Percentiles rank a stretch among this genome's conserved stretches.
Evolutionary conservation across 306 rosid genomes (phyloP).

Genomic region (Mucuna pruriens): DNA sequence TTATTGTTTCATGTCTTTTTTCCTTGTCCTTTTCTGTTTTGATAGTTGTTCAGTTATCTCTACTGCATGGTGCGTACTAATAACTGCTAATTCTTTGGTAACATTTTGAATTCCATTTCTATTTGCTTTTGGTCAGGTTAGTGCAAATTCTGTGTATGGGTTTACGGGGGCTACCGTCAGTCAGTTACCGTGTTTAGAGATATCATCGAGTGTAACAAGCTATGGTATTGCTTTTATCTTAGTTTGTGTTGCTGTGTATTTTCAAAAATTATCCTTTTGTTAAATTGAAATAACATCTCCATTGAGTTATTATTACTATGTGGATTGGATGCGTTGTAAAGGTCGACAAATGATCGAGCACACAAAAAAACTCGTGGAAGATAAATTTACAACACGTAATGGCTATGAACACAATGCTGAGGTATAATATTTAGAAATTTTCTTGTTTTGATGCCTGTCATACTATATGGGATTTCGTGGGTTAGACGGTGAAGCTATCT

Average conservation of each 20-base stretch:
- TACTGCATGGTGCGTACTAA: conserved; percentile 4
- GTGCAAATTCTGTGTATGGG: conserved; percentile 99
- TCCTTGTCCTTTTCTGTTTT: not conserved
- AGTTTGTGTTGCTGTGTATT: conserved; percentile 11
- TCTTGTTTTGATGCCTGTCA: conserved; percentile 27
- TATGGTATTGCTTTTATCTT: conserved; percentile 65
- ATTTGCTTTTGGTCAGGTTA: conserved; percentile 60
- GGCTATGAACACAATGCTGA: conserved; percentile 91
- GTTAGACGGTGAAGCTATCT: conserved; percentile 10
- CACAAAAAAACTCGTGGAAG: conserved; percentile 86
- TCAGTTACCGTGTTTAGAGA: conserved; percentile 93
- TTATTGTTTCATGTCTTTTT: conserved; percentile 27
- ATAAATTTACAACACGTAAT: conserved; percentile 71
- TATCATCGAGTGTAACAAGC: conserved; percentile 99
- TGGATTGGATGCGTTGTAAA: conserved; percentile 48
- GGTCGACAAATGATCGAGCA: conserved; percentile 99
- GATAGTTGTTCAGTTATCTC: conserved; percentile 8
- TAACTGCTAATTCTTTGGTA: conserved; percentile 15
- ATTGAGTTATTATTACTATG: conserved; percentile 37
- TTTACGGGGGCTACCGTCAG: conserved; percentile 97
- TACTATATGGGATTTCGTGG: conserved; percentile 12
- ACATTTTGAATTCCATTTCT: conserved; percentile 29
- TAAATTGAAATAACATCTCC: conserved; percentile 18
- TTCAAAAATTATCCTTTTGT: conserved; percentile 8
- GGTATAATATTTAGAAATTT: conserved; percentile 51